Evolutionary conservation across 2,329 filamentous ascomycete genomes (phyloP).

Genomic region (Colletotrichum kahawae): DNA sequence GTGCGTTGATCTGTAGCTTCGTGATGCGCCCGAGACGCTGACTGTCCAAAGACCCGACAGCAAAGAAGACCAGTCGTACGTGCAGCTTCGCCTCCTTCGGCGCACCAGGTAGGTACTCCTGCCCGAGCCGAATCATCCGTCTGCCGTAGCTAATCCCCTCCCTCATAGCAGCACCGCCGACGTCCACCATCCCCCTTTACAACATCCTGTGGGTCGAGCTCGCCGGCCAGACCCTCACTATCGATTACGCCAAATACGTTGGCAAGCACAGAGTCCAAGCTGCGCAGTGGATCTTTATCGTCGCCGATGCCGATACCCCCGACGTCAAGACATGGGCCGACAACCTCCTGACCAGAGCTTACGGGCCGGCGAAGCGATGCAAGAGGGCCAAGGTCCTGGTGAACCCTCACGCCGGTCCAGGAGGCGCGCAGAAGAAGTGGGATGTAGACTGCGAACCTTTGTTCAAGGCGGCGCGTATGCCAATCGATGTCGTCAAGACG

Average conservation of each 20-base stretch:
- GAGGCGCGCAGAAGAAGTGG: constrained; percentile 76
- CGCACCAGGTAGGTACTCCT: constrained; percentile 2
- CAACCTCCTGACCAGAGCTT: constrained; percentile 71
- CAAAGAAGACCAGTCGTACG: constrained; percentile 21
- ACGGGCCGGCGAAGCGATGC: constrained; percentile 67
- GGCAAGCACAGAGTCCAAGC: constrained; percentile 66
- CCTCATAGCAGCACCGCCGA: constrained; percentile 7
- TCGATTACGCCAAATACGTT: constrained; percentile 72
- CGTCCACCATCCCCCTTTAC: constrained; percentile 70
- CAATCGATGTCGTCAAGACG: constrained; percentile 76
- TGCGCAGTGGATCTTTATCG: constrained; percentile 62
- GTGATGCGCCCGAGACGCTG: constrained; percentile 2
- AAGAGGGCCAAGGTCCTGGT: constrained; percentile 88
- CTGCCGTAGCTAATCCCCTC: neutral
- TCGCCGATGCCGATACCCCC: constrained; percentile 39
- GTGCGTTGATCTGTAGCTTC: constrained; percentile 29
- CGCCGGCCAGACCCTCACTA: constrained; percentile 62
- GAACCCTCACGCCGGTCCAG: constrained; percentile 90
- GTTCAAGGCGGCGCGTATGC: constrained; percentile 80
- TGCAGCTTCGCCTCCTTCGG: constrained; percentile 22
- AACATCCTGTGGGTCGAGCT: constrained; percentile 84
- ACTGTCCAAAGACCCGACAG: constrained; percentile 5
- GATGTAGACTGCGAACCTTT: constrained; percentile 78
- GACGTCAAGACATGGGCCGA: constrained; percentile 66
- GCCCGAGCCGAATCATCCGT: neutral